phyloP scores from a whole-genome alignment of 495 filamentous ascomycete genomes.

The Trichoderma parareesei region DNA sequence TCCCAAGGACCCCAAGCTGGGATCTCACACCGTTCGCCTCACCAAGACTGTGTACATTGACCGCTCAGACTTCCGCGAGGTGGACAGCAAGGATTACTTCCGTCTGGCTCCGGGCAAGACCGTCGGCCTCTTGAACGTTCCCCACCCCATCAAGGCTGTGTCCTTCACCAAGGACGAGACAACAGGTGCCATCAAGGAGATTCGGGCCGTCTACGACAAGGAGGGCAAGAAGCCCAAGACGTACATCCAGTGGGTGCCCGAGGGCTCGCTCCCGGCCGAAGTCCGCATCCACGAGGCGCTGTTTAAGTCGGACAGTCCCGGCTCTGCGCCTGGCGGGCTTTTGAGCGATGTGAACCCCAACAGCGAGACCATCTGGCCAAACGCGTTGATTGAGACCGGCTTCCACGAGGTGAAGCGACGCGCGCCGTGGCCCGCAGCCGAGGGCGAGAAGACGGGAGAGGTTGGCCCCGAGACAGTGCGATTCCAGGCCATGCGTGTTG shows the following conservation, averaged over 20 bases:
- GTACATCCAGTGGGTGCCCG: slow-evolving; percentile 84
- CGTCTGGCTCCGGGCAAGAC: slow-evolving; percentile 84
- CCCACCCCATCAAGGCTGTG: slow-evolving; percentile 73
- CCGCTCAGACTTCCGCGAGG: slow-evolving; percentile 81
- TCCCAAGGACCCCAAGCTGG: slow-evolving; percentile 60
- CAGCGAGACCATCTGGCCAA: slow-evolving; percentile 65
- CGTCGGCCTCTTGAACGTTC: slow-evolving; percentile 78
- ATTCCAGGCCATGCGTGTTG: slow-evolving; percentile 89
- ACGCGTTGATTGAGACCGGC: slow-evolving; percentile 78
- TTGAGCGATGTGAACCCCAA: slow-evolving; percentile 78
- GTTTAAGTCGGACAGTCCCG: slow-evolving; percentile 79
- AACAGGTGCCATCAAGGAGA: slow-evolving; percentile 61
- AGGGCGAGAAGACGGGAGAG: slow-evolving; percentile 52
- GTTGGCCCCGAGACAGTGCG: slow-evolving; percentile 64
- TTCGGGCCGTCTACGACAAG: slow-evolving; percentile 57
- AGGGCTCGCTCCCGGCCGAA: slow-evolving; percentile 62
- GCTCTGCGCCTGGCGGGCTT: slow-evolving; percentile 63
- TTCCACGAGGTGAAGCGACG: slow-evolving; percentile 68
- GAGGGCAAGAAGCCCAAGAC: slow-evolving; percentile 77
- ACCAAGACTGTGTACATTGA: slow-evolving; percentile 90
- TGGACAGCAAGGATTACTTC: slow-evolving; percentile 81
- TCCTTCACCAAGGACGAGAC: slow-evolving; percentile 62
- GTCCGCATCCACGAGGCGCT: slow-evolving; percentile 73
- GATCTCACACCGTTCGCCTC: slow-evolving; percentile 58
- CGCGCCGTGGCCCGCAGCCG: slow-evolving; percentile 77